Conservation (phyloP, 768 basidiomycete genomes). For the Dentipellis sp. region DNA sequence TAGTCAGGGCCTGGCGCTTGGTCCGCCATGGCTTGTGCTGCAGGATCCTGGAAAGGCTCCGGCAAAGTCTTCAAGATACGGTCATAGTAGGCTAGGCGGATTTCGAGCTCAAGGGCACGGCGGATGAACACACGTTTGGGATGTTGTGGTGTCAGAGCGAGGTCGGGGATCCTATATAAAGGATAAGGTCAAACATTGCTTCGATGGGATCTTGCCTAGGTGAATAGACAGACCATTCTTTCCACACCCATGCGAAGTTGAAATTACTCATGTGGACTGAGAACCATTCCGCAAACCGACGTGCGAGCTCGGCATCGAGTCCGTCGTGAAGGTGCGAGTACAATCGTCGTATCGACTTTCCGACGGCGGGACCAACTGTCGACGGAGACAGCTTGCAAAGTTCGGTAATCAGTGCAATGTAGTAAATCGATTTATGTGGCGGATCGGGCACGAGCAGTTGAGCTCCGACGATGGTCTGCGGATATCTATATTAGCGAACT, state of each 20-base stretch:
- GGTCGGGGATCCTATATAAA: slow-evolving; percentile 72
- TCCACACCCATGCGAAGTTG: slow-evolving; percentile 98
- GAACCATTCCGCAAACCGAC: slow-evolving; percentile 92
- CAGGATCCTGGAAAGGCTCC: slow-evolving; percentile 61
- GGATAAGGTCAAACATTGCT: background rate
- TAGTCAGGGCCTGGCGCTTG: slow-evolving; percentile 74
- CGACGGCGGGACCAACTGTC: slow-evolving; percentile 92
- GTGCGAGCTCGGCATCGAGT: slow-evolving; percentile 75
- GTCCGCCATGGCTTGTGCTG: slow-evolving; percentile 51
- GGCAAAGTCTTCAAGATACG: slow-evolving; percentile 87
- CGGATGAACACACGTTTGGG: slow-evolving; percentile 86
- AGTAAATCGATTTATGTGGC: slow-evolving; percentile 72
- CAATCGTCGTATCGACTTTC: slow-evolving; percentile 86
- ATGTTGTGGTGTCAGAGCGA: slow-evolving; percentile 63
- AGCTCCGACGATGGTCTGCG: slow-evolving; percentile 61
- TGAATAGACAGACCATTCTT: slow-evolving; percentile 71
- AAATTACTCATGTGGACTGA: slow-evolving; percentile 96
- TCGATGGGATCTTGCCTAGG: background rate
- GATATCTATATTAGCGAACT: background rate
- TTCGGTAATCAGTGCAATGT: slow-evolving; percentile 83
- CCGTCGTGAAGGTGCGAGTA: slow-evolving; percentile 76
- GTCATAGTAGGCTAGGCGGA: slow-evolving; percentile 88
- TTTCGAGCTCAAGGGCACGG: slow-evolving; percentile 80
- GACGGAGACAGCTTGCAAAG: slow-evolving; percentile 89
- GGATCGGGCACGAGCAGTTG: slow-evolving; percentile 74